Percentiles rank a stretch among this genome's conserved stretches.
These are phyloP conservation scores for Penicillium desertorum DNA, from an alignment of 495 filamentous ascomycete species.

Conservation along the genomic window DNA sequence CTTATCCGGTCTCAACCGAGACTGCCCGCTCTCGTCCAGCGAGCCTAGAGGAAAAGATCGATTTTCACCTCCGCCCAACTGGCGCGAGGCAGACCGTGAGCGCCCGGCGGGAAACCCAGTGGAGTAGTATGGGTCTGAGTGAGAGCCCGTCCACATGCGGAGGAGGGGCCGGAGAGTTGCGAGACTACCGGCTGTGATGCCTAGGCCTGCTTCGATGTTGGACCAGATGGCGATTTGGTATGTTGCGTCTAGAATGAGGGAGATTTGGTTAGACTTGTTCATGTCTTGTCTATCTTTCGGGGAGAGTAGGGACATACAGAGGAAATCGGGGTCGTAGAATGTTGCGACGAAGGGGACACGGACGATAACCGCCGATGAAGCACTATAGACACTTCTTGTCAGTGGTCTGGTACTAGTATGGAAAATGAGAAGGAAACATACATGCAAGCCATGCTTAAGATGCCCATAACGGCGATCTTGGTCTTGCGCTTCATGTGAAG, in stretches of 20 bases:
- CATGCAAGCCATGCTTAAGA: constrained; percentile 48
- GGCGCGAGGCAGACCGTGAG: constrained; percentile 26
- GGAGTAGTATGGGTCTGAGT: constrained; percentile 23
- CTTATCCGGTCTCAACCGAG: constrained; percentile 39
- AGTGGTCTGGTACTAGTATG: constrained; percentile 1
- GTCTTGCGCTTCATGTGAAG: constrained; percentile 40
- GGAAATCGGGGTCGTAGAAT: constrained; percentile 39
- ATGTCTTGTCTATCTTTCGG: neutral
- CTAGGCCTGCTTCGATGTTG: constrained; percentile 44
- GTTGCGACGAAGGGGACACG: constrained; percentile 43
- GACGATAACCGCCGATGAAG: constrained; percentile 43
- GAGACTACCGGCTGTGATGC: constrained; percentile 48
- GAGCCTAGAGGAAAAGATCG: constrained; percentile 33
- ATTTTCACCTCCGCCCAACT: constrained; percentile 1
- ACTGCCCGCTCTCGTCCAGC: constrained; percentile 23
- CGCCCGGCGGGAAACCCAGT: constrained; percentile 25
- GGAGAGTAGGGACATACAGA: constrained; percentile 30
- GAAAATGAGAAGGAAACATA: constrained; percentile 22
- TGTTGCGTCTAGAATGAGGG: constrained; percentile 33
- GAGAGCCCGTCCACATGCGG: constrained; percentile 34
- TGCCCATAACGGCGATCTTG: constrained; percentile 41
- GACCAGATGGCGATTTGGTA: constrained; percentile 48
- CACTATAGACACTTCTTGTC: constrained; percentile 22
- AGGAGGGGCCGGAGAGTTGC: constrained; percentile 51
- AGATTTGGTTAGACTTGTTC: neutral